These are phyloP conservation scores for Aspergillus alliaceus DNA, from an alignment of 2,329 filamentous ascomycete species.

Conservation along the genomic window DNA sequence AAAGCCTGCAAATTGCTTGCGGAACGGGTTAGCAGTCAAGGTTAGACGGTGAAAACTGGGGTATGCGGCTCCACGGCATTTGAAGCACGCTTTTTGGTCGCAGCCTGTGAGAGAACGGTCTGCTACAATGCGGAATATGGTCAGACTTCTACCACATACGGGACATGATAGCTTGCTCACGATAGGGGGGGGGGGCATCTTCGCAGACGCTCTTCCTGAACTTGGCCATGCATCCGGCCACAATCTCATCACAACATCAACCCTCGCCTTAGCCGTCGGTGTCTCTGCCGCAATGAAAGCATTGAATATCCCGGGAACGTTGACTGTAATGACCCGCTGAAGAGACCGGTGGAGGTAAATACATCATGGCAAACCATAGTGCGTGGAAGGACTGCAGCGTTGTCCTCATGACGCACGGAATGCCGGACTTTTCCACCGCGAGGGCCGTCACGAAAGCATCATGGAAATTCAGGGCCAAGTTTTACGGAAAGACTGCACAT, in stretches of 20 bases:
- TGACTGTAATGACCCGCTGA: background rate
- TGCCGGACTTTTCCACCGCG: background rate
- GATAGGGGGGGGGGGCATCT: background rate
- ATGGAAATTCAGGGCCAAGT: slow-evolving; percentile 1
- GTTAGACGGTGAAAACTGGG: background rate
- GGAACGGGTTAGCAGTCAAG: background rate
- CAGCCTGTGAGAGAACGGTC: background rate
- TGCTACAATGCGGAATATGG: background rate
- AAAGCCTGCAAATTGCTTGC: background rate
- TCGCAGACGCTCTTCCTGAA: background rate
- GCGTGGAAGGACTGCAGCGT: background rate
- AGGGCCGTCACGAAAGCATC: background rate
- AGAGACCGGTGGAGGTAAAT: background rate
- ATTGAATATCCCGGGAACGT: background rate
- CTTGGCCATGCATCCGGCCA: background rate
- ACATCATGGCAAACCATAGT: background rate
- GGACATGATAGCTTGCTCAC: background rate
- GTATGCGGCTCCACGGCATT: background rate
- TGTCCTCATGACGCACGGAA: background rate
- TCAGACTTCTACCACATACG: background rate
- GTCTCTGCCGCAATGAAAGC: background rate
- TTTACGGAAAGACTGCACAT: background rate
- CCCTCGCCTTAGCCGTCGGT: background rate
- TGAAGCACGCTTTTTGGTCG: background rate
- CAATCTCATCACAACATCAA: background rate